A percentile compares a stretch with the other conserved stretches of the same genome.
Evolutionary conservation across 2,329 filamentous ascomycete genomes (phyloP).

Genomic region (Trichoderma atrobrunneum): DNA sequence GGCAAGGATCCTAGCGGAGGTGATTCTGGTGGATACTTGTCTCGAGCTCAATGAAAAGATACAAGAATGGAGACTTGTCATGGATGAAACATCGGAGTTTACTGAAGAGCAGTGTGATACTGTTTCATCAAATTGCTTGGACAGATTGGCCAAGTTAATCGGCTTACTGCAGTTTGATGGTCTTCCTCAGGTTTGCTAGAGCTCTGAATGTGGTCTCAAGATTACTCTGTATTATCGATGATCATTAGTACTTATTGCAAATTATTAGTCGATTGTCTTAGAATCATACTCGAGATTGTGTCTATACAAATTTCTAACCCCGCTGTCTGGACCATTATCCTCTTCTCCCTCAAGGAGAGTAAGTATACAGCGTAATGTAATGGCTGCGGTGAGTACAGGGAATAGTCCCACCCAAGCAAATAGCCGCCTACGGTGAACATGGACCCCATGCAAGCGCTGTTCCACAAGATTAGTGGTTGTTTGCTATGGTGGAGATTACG

Average conservation of each 20-base stretch:
- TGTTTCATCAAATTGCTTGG: neutral
- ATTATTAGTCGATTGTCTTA: neutral
- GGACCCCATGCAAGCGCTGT: neutral
- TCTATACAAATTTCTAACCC: neutral
- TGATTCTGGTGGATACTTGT: slow-evolving; percentile 14
- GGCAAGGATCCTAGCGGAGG: slow-evolving; percentile 11
- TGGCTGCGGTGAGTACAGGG: neutral
- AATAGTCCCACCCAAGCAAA: neutral
- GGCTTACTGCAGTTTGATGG: slow-evolving; percentile 16
- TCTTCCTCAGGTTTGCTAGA: neutral
- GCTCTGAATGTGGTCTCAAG: neutral
- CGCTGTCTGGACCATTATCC: neutral
- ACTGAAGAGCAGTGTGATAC: slow-evolving; percentile 9
- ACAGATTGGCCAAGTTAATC: slow-evolving; percentile 17
- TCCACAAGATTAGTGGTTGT: neutral
- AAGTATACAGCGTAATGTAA: neutral
- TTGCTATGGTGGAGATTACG: neutral
- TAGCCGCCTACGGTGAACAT: neutral
- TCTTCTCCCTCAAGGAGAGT: neutral
- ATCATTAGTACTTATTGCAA: neutral
- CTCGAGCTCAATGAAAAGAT: slow-evolving; percentile 13
- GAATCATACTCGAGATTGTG: rapidly evolving
- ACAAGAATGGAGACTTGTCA: slow-evolving; percentile 11
- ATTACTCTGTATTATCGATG: neutral
- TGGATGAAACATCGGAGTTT: slow-evolving; percentile 1